Evolutionary conservation across 31 red algal genomes (phyloP).

Genomic region (Endocladia muricata): DNA sequence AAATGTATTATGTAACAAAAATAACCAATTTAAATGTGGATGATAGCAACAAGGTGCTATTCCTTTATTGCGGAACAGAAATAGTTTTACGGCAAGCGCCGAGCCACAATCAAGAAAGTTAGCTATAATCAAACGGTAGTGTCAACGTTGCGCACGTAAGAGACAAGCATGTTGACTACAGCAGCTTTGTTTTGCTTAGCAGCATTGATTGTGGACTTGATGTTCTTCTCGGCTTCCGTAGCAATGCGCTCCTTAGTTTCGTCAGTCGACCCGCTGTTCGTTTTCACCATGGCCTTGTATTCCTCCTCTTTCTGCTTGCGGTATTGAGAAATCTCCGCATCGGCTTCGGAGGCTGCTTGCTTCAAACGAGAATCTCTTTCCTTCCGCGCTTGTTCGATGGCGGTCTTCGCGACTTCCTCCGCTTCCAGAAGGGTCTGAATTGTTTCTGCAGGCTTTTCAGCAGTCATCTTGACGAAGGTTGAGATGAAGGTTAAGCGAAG

Average conservation of each 20-base stretch:
- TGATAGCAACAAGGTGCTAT: background rate
- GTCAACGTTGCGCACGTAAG: conserved; percentile 59
- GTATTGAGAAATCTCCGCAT: conserved; percentile 82
- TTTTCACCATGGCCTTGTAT: conserved; percentile 66
- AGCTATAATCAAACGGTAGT: conserved; percentile 4
- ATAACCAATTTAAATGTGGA: background rate
- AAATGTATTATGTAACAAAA: background rate
- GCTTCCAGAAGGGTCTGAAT: conserved; percentile 88
- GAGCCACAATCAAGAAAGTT: background rate
- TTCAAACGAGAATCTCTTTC: conserved; percentile 81
- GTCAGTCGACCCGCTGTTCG: conserved; percentile 52
- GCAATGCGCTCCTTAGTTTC: conserved; percentile 59
- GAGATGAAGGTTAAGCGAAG: no score
- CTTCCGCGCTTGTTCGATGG: conserved; percentile 79
- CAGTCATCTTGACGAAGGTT: no score
- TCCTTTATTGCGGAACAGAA: no score
- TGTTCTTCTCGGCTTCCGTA: conserved; percentile 44
- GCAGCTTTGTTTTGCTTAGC: conserved; percentile 45
- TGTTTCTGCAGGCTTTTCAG: conserved; percentile 84
- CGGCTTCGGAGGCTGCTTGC: conserved; percentile 72
- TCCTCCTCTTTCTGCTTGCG: conserved; percentile 69
- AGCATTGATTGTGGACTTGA: conserved; percentile 38
- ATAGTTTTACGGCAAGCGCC: no score
- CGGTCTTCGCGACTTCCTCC: conserved; percentile 68
- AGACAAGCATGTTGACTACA: conserved; percentile 75